These are phyloP conservation scores for Talaromyces sp. DNA, from an alignment of 2,329 filamentous ascomycete genomes.

Conservation along the genomic window DNA sequence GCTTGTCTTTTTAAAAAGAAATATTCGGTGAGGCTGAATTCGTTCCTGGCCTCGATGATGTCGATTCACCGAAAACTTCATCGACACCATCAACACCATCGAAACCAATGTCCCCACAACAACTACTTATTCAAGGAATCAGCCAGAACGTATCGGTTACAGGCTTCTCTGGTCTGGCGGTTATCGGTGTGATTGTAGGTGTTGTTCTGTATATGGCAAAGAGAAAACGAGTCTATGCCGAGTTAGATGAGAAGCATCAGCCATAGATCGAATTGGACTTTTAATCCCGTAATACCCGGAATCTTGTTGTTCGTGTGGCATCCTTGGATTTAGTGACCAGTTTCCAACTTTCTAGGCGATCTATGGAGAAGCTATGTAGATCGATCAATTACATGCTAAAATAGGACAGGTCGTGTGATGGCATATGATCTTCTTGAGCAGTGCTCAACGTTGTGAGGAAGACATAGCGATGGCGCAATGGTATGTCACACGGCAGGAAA, in stretches of 20 bases:
- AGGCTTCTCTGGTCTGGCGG: slow-evolving; percentile 22
- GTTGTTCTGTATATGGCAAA: slow-evolving; percentile 18
- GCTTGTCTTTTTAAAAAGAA: slow-evolving; percentile 25
- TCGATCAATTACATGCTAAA: background rate
- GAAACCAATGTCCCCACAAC: slow-evolving; percentile 10
- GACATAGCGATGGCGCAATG: background rate
- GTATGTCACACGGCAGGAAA: background rate
- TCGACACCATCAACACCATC: background rate
- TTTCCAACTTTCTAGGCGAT: background rate
- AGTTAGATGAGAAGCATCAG: slow-evolving; percentile 3
- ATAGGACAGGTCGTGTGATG: slow-evolving; percentile 1
- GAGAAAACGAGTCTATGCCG: background rate
- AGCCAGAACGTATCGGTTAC: background rate
- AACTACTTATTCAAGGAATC: slow-evolving; percentile 11
- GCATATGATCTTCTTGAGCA: background rate
- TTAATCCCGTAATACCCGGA: background rate
- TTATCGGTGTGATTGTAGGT: slow-evolving; percentile 23
- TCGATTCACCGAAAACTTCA: background rate
- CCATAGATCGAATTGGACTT: background rate
- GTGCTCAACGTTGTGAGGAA: background rate
- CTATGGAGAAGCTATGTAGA: background rate
- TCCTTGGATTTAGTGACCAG: background rate
- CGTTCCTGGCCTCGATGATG: slow-evolving; percentile 6
- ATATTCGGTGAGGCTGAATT: slow-evolving; percentile 11
- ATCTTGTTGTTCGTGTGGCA: background rate